Evolutionary conservation across 805 yeast species (phyloP).

Genomic region (Maudiozyma saulgeensis): DNA sequence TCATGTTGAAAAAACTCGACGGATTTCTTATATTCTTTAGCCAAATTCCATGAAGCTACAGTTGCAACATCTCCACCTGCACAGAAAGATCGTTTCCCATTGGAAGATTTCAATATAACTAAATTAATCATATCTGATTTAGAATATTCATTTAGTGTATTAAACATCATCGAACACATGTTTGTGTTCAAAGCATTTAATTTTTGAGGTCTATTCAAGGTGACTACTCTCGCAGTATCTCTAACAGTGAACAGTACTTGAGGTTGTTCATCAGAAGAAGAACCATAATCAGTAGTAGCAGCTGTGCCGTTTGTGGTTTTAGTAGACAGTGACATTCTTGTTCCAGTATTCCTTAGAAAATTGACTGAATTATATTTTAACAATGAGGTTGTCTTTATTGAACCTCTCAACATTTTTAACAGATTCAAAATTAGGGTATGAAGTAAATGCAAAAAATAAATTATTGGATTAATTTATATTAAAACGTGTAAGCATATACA

Average conservation of each 20-base stretch:
- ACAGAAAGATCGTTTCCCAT: conserved; percentile 65
- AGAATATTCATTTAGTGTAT: conserved; percentile 67
- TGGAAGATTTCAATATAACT: conserved; percentile 47
- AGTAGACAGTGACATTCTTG: not conserved
- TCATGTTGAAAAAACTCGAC: conserved; percentile 66
- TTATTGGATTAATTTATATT: too few species aligned
- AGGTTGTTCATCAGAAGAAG: not conserved
- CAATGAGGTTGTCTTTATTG: not conserved
- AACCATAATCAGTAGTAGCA: not conserved
- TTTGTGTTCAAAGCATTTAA: conserved; percentile 73
- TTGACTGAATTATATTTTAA: not conserved
- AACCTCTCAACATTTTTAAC: not conserved
- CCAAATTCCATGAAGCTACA: conserved; percentile 52
- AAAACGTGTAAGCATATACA: too few species aligned
- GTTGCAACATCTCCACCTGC: conserved; percentile 95
- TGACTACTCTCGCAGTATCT: conserved; percentile 56
- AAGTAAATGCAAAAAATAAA: too few species aligned
- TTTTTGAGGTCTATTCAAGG: conserved; percentile 71
- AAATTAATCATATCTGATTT: conserved; percentile 57
- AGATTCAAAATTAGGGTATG: not conserved
- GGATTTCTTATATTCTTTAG: conserved; percentile 39
- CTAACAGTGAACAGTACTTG: conserved; percentile 20
- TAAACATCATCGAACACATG: conserved; percentile 65
- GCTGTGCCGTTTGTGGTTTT: not conserved
- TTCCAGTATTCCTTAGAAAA: not conserved